Evolutionary conservation across 2,329 filamentous ascomycete genomes (phyloP).

Genomic region (Dothistroma septosporum): DNA sequence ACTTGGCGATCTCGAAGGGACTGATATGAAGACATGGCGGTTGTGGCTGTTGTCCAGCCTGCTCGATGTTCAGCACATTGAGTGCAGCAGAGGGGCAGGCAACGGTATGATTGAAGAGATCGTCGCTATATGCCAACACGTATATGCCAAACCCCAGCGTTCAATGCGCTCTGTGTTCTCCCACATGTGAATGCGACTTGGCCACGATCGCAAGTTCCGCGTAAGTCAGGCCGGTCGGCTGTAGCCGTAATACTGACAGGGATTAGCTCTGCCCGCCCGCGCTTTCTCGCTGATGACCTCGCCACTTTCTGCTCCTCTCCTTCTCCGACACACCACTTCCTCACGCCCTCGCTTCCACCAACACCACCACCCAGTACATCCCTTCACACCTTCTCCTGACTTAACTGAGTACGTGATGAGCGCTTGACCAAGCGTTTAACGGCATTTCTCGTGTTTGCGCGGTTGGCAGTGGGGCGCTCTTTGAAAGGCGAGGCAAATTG

Average conservation of each 20-base stretch:
- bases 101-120: neutral
- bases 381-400: slow-evolving; percentile 9
- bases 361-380: slow-evolving; percentile 2
- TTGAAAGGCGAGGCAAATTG: slow-evolving; percentile 17
- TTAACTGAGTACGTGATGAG: slow-evolving; percentile 22
- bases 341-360: slow-evolving; percentile 6
- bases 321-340: slow-evolving; percentile 7
- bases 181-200: neutral
- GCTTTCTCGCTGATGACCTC: neutral
- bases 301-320: neutral
- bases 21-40: slow-evolving; percentile 53
- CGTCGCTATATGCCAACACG: neutral
- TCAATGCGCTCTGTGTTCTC: neutral
- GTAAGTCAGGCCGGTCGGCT: neutral
- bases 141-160: neutral
- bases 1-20: slow-evolving; percentile 69
- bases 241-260: neutral
- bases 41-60: slow-evolving; percentile 32
- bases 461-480: slow-evolving; percentile 13
- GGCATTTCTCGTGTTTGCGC: slow-evolving; percentile 17
- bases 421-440: slow-evolving; percentile 18
- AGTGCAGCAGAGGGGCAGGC: neutral
- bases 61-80: slow-evolving; percentile 28
- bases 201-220: neutral
- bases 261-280: neutral